phyloP scores from a whole-genome alignment of 352 stramenopile genomes.

The Globisporangium acanthophoron region DNA sequence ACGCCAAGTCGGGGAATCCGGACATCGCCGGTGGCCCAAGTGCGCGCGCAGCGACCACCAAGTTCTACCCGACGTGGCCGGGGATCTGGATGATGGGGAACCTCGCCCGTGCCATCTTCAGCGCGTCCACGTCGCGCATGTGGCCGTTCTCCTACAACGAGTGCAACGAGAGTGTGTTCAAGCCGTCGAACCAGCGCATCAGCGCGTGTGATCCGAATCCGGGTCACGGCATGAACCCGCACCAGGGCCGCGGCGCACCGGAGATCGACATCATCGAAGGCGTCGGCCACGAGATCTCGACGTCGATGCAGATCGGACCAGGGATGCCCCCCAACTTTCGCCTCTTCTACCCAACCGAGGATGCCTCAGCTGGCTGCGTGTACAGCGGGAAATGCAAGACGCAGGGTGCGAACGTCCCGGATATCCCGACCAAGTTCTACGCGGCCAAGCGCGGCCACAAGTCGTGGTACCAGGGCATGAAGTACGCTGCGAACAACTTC shows the following conservation, averaged over 20 bases:
- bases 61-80: conserved; percentile 87
- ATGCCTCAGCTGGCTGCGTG: no score
- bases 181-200: conserved; percentile 61
- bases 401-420: no score
- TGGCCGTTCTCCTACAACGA: conserved; percentile 96
- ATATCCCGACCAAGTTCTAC: conserved; percentile 12
- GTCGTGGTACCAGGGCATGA: conserved; percentile 64
- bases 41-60: background rate
- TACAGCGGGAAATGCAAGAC: no score
- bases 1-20: conserved; percentile 40
- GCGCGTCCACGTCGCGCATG: conserved; percentile 67
- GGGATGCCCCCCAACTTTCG: conserved; percentile 59
- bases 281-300: conserved; percentile 72
- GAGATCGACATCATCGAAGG: conserved; percentile 96
- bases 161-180: conserved; percentile 75
- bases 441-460: conserved; percentile 38
- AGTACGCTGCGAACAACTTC: conserved; percentile 57
- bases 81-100: conserved; percentile 86
- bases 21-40: conserved; percentile 9
- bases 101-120: no score
- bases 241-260: conserved; percentile 87
- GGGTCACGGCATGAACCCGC: conserved; percentile 87
- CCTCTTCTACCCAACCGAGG: background rate
- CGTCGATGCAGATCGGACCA: conserved; percentile 85
- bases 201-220: conserved; percentile 89